Conservation (phyloP, 2,329 filamentous ascomycete genomes). For the Amauroascus niger region DNA sequence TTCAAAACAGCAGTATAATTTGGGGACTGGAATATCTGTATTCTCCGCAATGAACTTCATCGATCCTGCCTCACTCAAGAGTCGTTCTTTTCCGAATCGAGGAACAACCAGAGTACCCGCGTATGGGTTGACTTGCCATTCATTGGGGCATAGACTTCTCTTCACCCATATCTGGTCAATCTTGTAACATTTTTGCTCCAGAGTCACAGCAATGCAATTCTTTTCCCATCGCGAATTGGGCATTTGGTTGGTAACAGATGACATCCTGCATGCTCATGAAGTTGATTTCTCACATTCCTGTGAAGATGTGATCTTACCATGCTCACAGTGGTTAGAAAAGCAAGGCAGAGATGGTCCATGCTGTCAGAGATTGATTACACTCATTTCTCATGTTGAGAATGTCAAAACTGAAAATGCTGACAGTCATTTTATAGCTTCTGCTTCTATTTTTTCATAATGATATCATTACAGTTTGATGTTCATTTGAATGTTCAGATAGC, state of each 20-base stretch:
- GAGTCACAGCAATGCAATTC: background rate
- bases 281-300: too few species aligned
- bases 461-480: conserved; percentile 21
- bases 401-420: conserved; percentile 20
- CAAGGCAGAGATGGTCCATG: too few species aligned
- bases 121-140: too few species aligned
- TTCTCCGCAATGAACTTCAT: background rate
- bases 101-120: too few species aligned
- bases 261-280: too few species aligned
- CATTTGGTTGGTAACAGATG: background rate
- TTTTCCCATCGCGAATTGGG: background rate
- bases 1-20: too few species aligned
- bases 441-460: conserved; percentile 19
- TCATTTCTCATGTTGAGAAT: conserved; percentile 21
- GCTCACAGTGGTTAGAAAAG: too few species aligned
- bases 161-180: too few species aligned
- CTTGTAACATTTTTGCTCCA: too few species aligned
- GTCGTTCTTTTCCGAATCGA: too few species aligned
- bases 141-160: too few species aligned
- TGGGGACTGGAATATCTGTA: background rate
- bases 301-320: too few species aligned
- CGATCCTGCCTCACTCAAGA: background rate
- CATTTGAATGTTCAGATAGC: conserved; percentile 22
- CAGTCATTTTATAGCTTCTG: conserved; percentile 17
- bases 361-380: conserved; percentile 20